Evolutionary conservation across 768 basidiomycete species (phyloP).

Genomic region (Tylopilus vinaceipallidus): DNA sequence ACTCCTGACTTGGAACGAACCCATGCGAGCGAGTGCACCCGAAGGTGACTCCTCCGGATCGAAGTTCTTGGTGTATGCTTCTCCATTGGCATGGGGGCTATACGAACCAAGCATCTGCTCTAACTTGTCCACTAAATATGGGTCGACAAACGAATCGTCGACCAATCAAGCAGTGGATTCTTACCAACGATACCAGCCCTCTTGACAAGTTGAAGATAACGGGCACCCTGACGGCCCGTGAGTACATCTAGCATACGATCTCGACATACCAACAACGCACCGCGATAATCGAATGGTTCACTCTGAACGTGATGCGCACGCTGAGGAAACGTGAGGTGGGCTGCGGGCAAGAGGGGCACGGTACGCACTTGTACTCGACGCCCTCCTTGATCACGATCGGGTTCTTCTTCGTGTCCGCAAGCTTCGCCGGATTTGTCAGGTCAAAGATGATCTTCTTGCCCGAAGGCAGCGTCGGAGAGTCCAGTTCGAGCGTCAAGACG

Average conservation of each 20-base stretch:
- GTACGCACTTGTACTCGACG: conserved; percentile 77
- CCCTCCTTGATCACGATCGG: conserved; percentile 81
- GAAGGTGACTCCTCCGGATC: conserved; percentile 70
- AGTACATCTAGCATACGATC: conserved; percentile 1
- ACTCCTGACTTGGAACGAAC: conserved; percentile 74
- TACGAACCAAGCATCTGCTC: conserved; percentile 96
- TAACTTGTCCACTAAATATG: conserved; percentile 74
- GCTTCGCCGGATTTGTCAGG: conserved; percentile 44
- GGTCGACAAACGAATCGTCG: conserved; percentile 1
- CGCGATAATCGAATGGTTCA: conserved; percentile 88
- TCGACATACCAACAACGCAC: conserved; percentile 37
- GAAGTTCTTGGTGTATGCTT: conserved; percentile 74
- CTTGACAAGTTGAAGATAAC: conserved; percentile 90
- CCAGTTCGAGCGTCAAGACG: conserved; percentile 74
- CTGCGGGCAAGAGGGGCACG: neutral
- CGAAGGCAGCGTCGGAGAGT: conserved; percentile 64
- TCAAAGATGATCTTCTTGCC: conserved; percentile 67
- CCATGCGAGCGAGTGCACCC: conserved; percentile 81
- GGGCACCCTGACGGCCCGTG: conserved; percentile 55
- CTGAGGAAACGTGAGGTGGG: conserved; percentile 36
- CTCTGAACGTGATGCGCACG: conserved; percentile 79
- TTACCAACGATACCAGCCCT: conserved; percentile 71
- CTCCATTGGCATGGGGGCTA: conserved; percentile 64
- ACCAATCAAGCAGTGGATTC: neutral
- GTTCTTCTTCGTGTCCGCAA: conserved; percentile 69